Evolutionary conservation across 2,329 filamentous ascomycete genomes (phyloP).

Genomic region (Apiospora malaysiana): DNA sequence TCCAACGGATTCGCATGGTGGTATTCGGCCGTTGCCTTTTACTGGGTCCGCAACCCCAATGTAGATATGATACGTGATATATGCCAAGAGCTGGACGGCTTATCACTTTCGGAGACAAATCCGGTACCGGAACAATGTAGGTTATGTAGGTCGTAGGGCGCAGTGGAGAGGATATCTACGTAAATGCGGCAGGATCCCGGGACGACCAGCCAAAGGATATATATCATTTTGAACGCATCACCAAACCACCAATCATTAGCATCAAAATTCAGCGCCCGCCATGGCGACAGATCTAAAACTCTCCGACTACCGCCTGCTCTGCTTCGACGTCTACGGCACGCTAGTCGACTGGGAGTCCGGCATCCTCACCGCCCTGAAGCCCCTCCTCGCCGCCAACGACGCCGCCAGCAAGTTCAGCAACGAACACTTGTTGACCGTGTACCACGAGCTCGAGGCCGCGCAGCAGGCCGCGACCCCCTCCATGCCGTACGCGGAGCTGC

Average conservation of each 20-base stretch:
- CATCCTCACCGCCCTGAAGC: constrained; percentile 59
- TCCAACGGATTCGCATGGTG: neutral
- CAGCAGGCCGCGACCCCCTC: constrained; percentile 61
- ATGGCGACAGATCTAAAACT: constrained; percentile 18
- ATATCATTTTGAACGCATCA: too few species aligned
- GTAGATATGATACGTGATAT: neutral
- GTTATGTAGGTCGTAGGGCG: neutral
- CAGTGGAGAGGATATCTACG: neutral
- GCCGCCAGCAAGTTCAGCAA: constrained; percentile 41
- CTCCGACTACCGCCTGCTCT: constrained; percentile 47
- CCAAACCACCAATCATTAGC: too few species aligned
- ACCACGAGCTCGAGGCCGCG: constrained; percentile 43
- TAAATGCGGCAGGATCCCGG: neutral
- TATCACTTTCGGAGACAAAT: neutral
- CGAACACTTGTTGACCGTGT: constrained; percentile 42
- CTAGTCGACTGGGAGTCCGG: constrained; percentile 80
- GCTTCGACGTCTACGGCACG: constrained; percentile 81
- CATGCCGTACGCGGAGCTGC: constrained; percentile 63
- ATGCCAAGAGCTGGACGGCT: neutral
- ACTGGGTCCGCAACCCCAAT: neutral
- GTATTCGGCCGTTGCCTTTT: neutral
- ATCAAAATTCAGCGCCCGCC: neutral
- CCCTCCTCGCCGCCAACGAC: constrained; percentile 46
- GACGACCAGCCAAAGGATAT: neutral
- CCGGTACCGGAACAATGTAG: neutral